phyloP scores from a whole-genome alignment of 108 stramenopile species.

The Mayamaea pseudoterrestris region DNA sequence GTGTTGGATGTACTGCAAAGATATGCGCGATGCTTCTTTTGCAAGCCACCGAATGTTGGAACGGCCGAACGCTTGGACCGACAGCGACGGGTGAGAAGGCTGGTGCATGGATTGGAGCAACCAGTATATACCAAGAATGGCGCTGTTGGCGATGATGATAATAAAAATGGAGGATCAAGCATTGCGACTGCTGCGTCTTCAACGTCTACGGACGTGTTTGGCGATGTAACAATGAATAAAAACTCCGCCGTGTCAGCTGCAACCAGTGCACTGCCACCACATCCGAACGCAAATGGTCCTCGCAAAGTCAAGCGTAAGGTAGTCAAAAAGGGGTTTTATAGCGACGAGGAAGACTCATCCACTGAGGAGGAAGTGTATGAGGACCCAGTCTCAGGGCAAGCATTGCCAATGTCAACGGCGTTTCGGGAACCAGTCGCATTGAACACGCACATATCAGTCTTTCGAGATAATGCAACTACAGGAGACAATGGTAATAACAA shows the following conservation, averaged over 20 bases:
- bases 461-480: no score
- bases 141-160: neutral
- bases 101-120: slow-evolving; percentile 8
- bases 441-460: no score
- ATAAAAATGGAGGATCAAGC: neutral
- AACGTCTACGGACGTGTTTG: neutral
- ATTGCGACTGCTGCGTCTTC: neutral
- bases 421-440: slow-evolving; percentile 23
- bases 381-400: slow-evolving; percentile 6
- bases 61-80: slow-evolving; percentile 70
- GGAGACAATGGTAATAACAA: no score
- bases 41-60: slow-evolving; percentile 49
- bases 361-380: slow-evolving; percentile 69
- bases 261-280: slow-evolving; percentile 8
- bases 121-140: neutral
- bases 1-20: slow-evolving; percentile 70
- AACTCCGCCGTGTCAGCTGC: neutral
- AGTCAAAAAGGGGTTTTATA: slow-evolving; percentile 92
- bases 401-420: slow-evolving; percentile 11
- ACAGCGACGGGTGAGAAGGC: slow-evolving; percentile 56
- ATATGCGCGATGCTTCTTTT: slow-evolving; percentile 89
- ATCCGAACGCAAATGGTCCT: slow-evolving; percentile 2
- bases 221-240: neutral
- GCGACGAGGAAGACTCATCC: slow-evolving; percentile 91
- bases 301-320: slow-evolving; percentile 63